Base-by-base conservation (phyloP, 805 yeast species). In the Metschnikowia koreensis region DNA sequence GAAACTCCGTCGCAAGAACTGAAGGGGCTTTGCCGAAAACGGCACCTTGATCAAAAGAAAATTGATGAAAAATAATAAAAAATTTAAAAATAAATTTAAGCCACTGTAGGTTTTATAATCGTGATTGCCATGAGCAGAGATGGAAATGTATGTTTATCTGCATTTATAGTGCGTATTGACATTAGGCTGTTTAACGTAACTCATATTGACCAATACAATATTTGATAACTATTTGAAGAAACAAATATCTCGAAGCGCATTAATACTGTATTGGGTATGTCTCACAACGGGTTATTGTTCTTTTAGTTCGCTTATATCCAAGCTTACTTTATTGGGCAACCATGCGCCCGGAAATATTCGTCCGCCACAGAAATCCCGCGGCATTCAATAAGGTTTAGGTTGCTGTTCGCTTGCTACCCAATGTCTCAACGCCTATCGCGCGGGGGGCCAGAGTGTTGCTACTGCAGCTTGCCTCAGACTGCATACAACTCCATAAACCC, bases 401-500 rank as follows among this genome's bases (percentile, higher is more conserved):
- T 44, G 52, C 52, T 48, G 26, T 39, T 46, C 45, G 44, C 16
- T 36, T 26, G 41, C 48, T 38, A 38, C 40, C 11, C 27, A 48
- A 39, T 45, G 52, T 45, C 48, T 45, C 46, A 45, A 39, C 16
- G 36, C 36, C 13, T 36, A n/a, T 38, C 38, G 46, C 48, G 38
- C 22, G 22, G 22, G 22, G 22, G 27, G 17, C 16, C 44, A 28
- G 8, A 44, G 41, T 28, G 49, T 50, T 50, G 52, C 52, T 50
- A 37, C 44, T 45, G 52, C 52, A 45, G 12, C 40, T 37, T 50
- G 52, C 43, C 44, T 43, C 22, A 22, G 26, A 36, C 41, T 50
- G 52, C 43, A 50, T 46, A 45, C 34, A 44, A 17, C 6, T 15
- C 43, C 7, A 38, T 8, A 44, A 27, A 22, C 31, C 34, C 38